Evolutionary conservation across 2,329 filamentous ascomycete species (phyloP), one percentile per base, ranked within the genome.

Genomic region (Trematosphaeria pertusa): DNA sequence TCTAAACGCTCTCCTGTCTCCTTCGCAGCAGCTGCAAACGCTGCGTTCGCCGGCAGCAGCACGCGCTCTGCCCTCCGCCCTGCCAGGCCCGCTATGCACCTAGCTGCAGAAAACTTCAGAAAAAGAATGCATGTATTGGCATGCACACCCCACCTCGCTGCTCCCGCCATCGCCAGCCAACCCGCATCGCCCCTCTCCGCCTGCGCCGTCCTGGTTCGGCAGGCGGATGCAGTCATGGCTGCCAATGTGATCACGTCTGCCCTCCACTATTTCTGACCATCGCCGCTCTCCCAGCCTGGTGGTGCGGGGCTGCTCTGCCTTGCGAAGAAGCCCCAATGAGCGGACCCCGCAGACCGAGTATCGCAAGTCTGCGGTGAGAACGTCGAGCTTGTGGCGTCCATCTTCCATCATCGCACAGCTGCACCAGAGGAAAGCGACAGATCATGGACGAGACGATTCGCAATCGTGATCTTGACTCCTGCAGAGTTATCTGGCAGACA

Each of bases 141-240:
- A 43, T 49, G 49, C 58, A 55, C 52, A 59, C 59, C 58, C 60
- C 57, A 59, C 65, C 55, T 48, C 41, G n/a, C n/a, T n/a, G n/a
- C n/a, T 40, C 41, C 38, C 41, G 48, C 49, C 39, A 54, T 48
- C 43, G 34, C 49, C 54, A 52, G 46, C 58, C 50, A 53, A 38
- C 46, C 37, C 51, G 44, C 40, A 26, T 22, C 39, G 40, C 18
- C 31, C 36, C 37, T 36, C 33, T 22, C 24, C 22, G 31, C 6
- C 30, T 17, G 24, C 46, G 36, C 46, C 51, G 39, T 52, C 56
- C 56, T 45, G 50, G 44, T 62, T 55, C 35, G 57, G 56, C 60
- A 61, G 49, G 40, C 37, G 35, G 42, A 49, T 62, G 58, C 57
- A 46, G 50, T 50, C 46, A 48, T 47, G 50, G 36, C 32, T 52